These are phyloP conservation scores for Acer yangbiense DNA, from an alignment of 345 rosid species.

Conservation along the genomic window DNA sequence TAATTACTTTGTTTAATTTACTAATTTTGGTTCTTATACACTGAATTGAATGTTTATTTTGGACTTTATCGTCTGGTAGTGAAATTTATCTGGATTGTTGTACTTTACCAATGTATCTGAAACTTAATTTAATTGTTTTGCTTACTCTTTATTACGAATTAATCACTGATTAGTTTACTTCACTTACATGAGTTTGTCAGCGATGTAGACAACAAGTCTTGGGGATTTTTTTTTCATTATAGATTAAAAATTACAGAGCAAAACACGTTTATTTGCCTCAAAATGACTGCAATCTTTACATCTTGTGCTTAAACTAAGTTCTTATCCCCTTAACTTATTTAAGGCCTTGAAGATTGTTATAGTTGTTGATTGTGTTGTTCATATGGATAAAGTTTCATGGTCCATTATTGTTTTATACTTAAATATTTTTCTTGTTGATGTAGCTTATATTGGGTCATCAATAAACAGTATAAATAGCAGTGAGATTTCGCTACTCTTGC, in stretches of 20 bases:
- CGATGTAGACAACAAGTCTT: no score
- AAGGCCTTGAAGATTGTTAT: no score
- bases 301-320: no score
- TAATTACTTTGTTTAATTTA: not conserved
- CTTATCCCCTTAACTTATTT: not conserved
- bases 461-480: not conserved
- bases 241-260: no score
- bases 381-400: not conserved
- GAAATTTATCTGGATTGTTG: not conserved
- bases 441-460: not conserved
- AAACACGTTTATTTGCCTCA: no score
- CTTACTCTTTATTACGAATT: not conserved
- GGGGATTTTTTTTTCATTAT: no score
- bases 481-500: not conserved
- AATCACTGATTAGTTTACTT: slow-evolving; percentile 7
- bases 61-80: not conserved
- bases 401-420: no score
- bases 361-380: not conserved
- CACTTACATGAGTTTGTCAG: not conserved
- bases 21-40: not conserved
- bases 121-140: not conserved
- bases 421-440: not conserved
- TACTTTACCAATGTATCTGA: not conserved
- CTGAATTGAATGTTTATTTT: not conserved
- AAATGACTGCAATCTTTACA: no score